These are phyloP conservation scores for Stachybotrys echinatus DNA, from an alignment of 2,329 filamentous ascomycete species.

Conservation along the genomic window DNA sequence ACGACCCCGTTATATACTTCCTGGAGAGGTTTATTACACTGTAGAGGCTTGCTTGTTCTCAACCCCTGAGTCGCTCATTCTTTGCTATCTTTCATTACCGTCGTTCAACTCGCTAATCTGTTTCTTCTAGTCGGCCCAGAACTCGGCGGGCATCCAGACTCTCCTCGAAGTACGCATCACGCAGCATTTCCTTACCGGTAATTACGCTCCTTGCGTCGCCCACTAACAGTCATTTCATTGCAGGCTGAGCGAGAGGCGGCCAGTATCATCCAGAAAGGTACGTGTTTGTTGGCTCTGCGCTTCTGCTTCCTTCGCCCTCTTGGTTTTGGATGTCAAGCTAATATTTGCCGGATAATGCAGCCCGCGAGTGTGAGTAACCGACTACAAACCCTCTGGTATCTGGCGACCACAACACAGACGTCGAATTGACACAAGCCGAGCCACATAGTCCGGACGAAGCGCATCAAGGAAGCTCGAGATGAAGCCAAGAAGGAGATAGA, in stretches of 20 bases:
- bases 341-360: constrained; percentile 35
- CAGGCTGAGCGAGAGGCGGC: constrained; percentile 97
- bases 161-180: constrained; percentile 79
- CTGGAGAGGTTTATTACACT: too few relatives aligned
- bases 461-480: constrained; percentile 90
- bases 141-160: constrained; percentile 97
- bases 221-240: not conserved
- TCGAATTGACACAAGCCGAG: constrained; percentile 1
- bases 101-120: not conserved
- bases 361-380: constrained; percentile 73
- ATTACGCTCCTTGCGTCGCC: not conserved
- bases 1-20: too few relatives aligned
- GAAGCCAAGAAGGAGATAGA: constrained; percentile 98
- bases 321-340: too few relatives aligned
- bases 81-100: too few relatives aligned
- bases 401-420: not conserved
- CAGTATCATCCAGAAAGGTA: constrained; percentile 98
- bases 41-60: too few relatives aligned
- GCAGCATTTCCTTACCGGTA: not conserved
- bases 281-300: constrained; percentile 14
- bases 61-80: too few relatives aligned
- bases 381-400: constrained; percentile 5
- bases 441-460: constrained; percentile 69
- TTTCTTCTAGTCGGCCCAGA: constrained; percentile 71
- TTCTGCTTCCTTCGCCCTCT: not conserved